These are phyloP conservation scores for Penicillium flavigenum DNA, from an alignment of 495 filamentous ascomycete species.

Conservation along the genomic window DNA sequence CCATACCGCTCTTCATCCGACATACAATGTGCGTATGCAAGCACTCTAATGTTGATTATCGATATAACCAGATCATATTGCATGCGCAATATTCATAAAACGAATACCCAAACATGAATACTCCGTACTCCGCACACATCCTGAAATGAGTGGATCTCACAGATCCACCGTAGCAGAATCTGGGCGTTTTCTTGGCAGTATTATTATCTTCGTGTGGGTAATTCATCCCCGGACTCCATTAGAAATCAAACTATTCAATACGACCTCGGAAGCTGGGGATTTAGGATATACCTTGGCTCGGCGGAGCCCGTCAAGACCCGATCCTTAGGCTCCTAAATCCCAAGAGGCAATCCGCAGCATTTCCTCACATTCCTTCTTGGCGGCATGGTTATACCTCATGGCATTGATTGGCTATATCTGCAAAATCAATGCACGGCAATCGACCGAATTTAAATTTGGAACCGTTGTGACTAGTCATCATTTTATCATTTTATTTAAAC, in stretches of 20 bases:
- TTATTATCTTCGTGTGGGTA: slow-evolving; percentile 10
- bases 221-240: slow-evolving; percentile 7
- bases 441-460: not conserved
- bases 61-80: not conserved
- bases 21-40: not conserved
- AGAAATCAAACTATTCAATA: not conserved
- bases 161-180: slow-evolving; percentile 13
- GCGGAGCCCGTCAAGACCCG: not conserved
- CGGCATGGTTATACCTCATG: slow-evolving; percentile 12
- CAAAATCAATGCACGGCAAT: not conserved
- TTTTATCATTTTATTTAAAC: not conserved
- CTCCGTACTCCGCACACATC: not conserved
- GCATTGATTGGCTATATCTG: not conserved
- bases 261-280: too few species aligned
- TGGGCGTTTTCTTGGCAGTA: slow-evolving; percentile 4
- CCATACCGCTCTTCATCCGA: not conserved
- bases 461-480: not conserved
- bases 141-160: slow-evolving; percentile 16
- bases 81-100: not conserved
- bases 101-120: not conserved
- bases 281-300: not conserved
- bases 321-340: not conserved
- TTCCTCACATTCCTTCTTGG: slow-evolving; percentile 9
- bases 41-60: not conserved
- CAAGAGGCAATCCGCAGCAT: not conserved